Conservation (phyloP, 805 yeast species). For the Sugiyamaella chiloensis region DNA sequence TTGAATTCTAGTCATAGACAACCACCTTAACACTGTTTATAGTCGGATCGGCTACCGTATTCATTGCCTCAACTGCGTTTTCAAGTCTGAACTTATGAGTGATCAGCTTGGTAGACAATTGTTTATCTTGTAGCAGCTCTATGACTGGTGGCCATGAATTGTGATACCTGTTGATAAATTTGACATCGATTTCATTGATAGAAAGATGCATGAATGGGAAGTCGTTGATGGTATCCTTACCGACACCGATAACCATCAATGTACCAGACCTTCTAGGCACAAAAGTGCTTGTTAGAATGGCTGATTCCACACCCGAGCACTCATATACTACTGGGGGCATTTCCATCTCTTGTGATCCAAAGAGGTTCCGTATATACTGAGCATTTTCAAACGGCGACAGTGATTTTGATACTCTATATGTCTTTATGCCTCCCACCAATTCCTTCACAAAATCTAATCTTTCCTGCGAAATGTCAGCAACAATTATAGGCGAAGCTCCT, state of each 20-base stretch:
- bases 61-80: slow-evolving; percentile 47
- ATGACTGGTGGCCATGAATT: slow-evolving; percentile 59
- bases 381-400: slow-evolving; percentile 45
- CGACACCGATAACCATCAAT: slow-evolving; percentile 51
- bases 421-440: no score
- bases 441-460: slow-evolving; percentile 47
- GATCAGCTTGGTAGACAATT: slow-evolving; percentile 44
- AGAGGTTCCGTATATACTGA: slow-evolving; percentile 43
- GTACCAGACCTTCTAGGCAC: slow-evolving; percentile 47
- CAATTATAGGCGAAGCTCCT: slow-evolving; percentile 52
- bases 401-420: no score
- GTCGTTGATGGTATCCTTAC: slow-evolving; percentile 43
- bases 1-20: no score
- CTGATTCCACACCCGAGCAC: slow-evolving; percentile 53
- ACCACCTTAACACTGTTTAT: slow-evolving; percentile 49
- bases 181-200: slow-evolving; percentile 50
- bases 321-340: slow-evolving; percentile 46
- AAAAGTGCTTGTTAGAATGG: slow-evolving; percentile 46
- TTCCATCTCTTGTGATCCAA: slow-evolving; percentile 41
- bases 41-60: slow-evolving; percentile 39
- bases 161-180: slow-evolving; percentile 52
- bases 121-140: slow-evolving; percentile 44
- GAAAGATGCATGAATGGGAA: slow-evolving; percentile 56
- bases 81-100: slow-evolving; percentile 49
- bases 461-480: slow-evolving; percentile 46